These are phyloP conservation scores for Tulasnella sp. DNA, from an alignment of 768 basidiomycete genomes.

Conservation along the genomic window DNA sequence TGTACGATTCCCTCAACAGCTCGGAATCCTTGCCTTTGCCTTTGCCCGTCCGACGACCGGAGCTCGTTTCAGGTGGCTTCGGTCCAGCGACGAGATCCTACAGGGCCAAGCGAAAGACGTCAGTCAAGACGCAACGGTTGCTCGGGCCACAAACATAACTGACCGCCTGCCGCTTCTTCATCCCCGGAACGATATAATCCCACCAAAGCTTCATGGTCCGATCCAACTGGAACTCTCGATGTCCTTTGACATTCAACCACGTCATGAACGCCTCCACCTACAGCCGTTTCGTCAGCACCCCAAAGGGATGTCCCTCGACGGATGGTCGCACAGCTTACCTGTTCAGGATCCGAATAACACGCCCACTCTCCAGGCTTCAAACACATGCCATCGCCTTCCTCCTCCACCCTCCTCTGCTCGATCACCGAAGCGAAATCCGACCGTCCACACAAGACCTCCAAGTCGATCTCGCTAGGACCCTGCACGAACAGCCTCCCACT, in stretches of 20 bases:
- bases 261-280: conserved; percentile 73
- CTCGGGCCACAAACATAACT: conserved; percentile 23
- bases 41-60: conserved; percentile 54
- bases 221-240: conserved; percentile 74
- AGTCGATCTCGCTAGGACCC: conserved; percentile 75
- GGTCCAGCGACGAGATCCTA: conserved; percentile 4
- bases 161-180: conserved; percentile 64
- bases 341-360: conserved; percentile 75
- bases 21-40: conserved; percentile 40
- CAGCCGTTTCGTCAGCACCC: conserved; percentile 15
- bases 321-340: conserved; percentile 42
- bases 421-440: conserved; percentile 31
- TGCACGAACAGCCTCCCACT: conserved; percentile 88
- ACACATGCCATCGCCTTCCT: conserved; percentile 69
- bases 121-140: not conserved
- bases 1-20: conserved; percentile 61
- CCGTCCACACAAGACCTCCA: conserved; percentile 53
- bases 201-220: conserved; percentile 71
- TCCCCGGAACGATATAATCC: conserved; percentile 67
- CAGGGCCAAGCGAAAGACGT: not conserved
- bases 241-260: conserved; percentile 90
- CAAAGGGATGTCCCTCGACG: not conserved
- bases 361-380: conserved; percentile 78
- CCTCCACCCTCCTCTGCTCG: conserved; percentile 42
- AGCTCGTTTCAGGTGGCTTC: not conserved